phyloP scores from a whole-genome alignment of 2,329 filamentous ascomycete species.

The Bretziella fagacearum region DNA sequence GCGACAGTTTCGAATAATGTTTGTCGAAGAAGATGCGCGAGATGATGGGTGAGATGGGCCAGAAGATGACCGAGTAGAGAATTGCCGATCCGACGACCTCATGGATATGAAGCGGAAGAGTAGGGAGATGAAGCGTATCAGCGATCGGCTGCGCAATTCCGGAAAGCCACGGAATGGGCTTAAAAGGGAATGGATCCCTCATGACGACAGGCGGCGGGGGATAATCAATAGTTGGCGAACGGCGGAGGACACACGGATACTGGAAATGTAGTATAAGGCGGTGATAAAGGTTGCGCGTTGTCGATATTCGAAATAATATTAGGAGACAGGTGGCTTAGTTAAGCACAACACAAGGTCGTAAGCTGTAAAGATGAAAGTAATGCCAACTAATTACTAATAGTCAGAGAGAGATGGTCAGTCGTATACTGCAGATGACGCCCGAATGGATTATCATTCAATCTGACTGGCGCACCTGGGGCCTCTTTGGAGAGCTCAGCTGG shows the following conservation, averaged over 20 bases:
- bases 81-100: slow-evolving; percentile 51
- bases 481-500: neutral
- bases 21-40: slow-evolving; percentile 45
- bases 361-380: neutral
- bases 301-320: too few species aligned
- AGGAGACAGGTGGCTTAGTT: too few species aligned
- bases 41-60: slow-evolving; percentile 47
- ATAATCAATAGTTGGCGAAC: neutral
- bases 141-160: slow-evolving; percentile 46
- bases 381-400: neutral
- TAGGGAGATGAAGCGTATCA: slow-evolving; percentile 41
- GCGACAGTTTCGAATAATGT: slow-evolving; percentile 45
- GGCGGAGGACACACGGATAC: neutral
- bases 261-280: too few species aligned
- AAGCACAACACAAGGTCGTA: neutral
- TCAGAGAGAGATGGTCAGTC: neutral
- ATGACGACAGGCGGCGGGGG: slow-evolving; percentile 27
- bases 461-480: neutral
- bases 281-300: neutral
- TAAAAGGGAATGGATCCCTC: slow-evolving; percentile 56
- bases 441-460: neutral
- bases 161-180: slow-evolving; percentile 40
- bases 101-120: slow-evolving; percentile 60
- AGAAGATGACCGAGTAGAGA: slow-evolving; percentile 52
- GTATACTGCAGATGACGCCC: neutral